Percentiles rank a stretch among this genome's conserved stretches.
These are phyloP conservation scores for Mycosphaerelloides madeirae DNA, from an alignment of 2,329 filamentous ascomycete genomes.

Conservation along the genomic window DNA sequence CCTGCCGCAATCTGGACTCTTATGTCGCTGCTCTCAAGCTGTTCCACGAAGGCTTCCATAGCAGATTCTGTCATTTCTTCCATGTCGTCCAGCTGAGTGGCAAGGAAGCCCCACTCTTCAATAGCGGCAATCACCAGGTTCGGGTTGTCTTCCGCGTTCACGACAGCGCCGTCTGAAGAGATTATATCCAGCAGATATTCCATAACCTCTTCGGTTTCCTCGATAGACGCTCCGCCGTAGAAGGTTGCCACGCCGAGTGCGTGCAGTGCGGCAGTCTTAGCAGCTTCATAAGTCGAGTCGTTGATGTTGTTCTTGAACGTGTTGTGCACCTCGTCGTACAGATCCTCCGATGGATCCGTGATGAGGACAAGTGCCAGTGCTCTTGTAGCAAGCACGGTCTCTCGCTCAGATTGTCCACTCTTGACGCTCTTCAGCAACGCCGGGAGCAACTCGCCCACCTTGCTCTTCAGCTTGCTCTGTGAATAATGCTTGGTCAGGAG, in stretches of 20 bases:
- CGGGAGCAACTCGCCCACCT: slow-evolving; percentile 57
- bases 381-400: slow-evolving; percentile 65
- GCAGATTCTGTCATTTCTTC: slow-evolving; percentile 66
- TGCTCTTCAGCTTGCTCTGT: slow-evolving; percentile 56
- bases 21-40: slow-evolving; percentile 70
- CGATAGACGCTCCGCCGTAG: slow-evolving; percentile 68
- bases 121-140: slow-evolving; percentile 69
- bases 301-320: slow-evolving; percentile 60
- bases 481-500: slow-evolving; percentile 66
- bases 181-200: slow-evolving; percentile 72
- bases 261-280: slow-evolving; percentile 69
- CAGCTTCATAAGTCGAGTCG: slow-evolving; percentile 59
- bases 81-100: slow-evolving; percentile 70
- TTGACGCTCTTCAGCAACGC: slow-evolving; percentile 68
- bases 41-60: slow-evolving; percentile 77
- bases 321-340: slow-evolving; percentile 59
- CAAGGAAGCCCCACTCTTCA: slow-evolving; percentile 74
- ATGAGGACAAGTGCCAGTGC: slow-evolving; percentile 67
- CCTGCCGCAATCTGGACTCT: slow-evolving; percentile 73
- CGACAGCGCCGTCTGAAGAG: slow-evolving; percentile 69
- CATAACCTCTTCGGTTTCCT: slow-evolving; percentile 65
- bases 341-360: slow-evolving; percentile 58
- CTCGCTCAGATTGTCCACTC: slow-evolving; percentile 61
- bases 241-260: slow-evolving; percentile 67
- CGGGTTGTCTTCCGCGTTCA: slow-evolving; percentile 67